These are phyloP conservation scores for Aspergillus hiratsukae DNA, from an alignment of 2,329 filamentous ascomycete genomes.

Conservation along the genomic window DNA sequence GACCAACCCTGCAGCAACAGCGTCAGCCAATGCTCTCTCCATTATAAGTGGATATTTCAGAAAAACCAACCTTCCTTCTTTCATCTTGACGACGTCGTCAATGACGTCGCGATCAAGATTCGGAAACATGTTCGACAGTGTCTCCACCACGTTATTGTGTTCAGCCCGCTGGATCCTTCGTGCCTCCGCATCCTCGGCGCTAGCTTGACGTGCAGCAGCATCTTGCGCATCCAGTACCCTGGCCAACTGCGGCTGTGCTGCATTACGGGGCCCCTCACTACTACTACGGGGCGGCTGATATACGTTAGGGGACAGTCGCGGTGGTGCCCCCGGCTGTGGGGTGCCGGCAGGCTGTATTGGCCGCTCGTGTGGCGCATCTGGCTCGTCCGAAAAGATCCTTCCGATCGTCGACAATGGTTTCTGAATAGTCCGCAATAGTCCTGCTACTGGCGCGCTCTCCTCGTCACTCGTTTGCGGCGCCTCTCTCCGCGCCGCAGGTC, in stretches of 20 bases:
- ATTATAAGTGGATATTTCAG: neutral
- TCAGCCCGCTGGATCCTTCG: conserved; percentile 76
- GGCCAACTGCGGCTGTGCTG: conserved; percentile 25
- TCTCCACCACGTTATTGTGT: conserved; percentile 88
- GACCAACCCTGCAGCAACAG: conserved; percentile 58
- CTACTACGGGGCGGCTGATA: conserved; percentile 42
- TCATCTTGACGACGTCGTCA: conserved; percentile 91
- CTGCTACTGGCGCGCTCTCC: conserved; percentile 76
- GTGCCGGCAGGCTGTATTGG: conserved; percentile 35
- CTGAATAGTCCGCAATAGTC: conserved; percentile 84
- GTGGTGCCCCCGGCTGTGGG: conserved; percentile 45
- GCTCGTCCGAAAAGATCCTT: conserved; percentile 81
- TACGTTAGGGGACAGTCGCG: conserved; percentile 48
- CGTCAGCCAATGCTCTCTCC: conserved; percentile 8
- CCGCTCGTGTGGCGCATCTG: conserved; percentile 35
- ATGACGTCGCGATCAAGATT: conserved; percentile 92
- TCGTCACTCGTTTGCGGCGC: conserved; percentile 50
- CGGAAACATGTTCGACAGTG: conserved; percentile 92
- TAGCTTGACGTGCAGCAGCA: conserved; percentile 83
- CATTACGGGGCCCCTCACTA: conserved; percentile 24
- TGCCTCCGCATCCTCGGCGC: conserved; percentile 83
- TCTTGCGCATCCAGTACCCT: conserved; percentile 69
- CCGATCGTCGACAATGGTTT: conserved; percentile 87
- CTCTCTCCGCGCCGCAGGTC: conserved; percentile 41
- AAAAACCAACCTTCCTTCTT: conserved; percentile 76